A percentile compares a stretch with the other conserved stretches of the same genome.
phyloP scores from a whole-genome alignment of 768 basidiomycete genomes.

The Steccherinum ochraceum region DNA sequence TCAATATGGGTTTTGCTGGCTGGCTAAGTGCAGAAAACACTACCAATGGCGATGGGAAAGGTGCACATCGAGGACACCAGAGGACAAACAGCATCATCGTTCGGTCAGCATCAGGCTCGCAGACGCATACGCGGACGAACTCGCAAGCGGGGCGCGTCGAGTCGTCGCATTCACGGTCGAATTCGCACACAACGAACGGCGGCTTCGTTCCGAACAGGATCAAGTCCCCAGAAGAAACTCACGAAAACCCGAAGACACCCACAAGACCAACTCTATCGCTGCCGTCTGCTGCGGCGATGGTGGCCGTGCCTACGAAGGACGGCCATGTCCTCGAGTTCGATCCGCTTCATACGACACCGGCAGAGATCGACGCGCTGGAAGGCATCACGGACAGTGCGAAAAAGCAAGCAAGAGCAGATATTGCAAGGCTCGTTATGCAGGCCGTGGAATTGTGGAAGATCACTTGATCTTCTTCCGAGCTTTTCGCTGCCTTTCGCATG shows the following conservation, averaged over 20 bases:
- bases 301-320: conserved; percentile 75
- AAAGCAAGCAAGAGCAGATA: conserved; percentile 74
- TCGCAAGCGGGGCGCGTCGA: conserved; percentile 43
- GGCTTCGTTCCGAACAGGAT: not conserved
- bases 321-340: conserved; percentile 84
- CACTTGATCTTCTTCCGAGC: conserved; percentile 2
- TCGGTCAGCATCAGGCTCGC: conserved; percentile 19
- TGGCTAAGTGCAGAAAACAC: conserved; percentile 32
- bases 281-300: conserved; percentile 44
- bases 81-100: conserved; percentile 34
- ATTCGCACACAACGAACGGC: conserved; percentile 28
- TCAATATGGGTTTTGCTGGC: conserved; percentile 49
- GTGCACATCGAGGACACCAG: conserved; percentile 9
- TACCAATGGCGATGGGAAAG: conserved; percentile 18
- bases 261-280: conserved; percentile 9
- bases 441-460: conserved; percentile 78
- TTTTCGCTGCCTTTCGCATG: not conserved
- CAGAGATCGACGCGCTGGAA: conserved; percentile 66
- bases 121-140: conserved; percentile 38
- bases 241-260: conserved; percentile 8
- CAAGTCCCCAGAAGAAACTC: conserved; percentile 11
- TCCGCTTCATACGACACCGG: conserved; percentile 67
- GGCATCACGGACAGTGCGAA: conserved; percentile 79
- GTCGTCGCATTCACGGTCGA: conserved; percentile 37
- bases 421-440: conserved; percentile 63